Base-by-base conservation (phyloP, 1,284 basidiomycete genomes). In the Ustilago curta region DNA sequence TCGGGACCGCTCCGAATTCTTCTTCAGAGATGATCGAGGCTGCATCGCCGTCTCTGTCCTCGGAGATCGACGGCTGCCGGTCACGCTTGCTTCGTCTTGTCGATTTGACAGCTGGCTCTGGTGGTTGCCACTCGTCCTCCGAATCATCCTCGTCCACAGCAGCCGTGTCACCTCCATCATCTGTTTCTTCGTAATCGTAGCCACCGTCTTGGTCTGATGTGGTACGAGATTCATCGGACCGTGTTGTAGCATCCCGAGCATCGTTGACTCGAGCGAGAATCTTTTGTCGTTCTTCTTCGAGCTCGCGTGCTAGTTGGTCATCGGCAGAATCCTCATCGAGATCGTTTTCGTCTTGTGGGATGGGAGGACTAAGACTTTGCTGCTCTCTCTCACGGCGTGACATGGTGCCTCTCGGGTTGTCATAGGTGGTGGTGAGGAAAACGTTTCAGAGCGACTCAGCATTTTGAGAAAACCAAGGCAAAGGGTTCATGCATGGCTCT, bases 91-190 rank as follows among this genome's bases (percentile, higher is more conserved):
- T 56, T 8, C 54, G 47, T 8, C 70, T 18, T 9, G 44, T 50
- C 0, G 61, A 21, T 31, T 47, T 47, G 8, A 43, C 37, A 3
- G 58, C 50, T n/a, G 54, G 63, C 35, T 44, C 42, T 25, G 63
- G 58, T 9, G 75, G 75, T n/a, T 58, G 66, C 71, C 76, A 75
- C 52, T 76, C 74, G 52, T 75, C 77, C 31, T 51, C 67, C 9
- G 67, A 66, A 35, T 75, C 67, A 4, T 52, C 52, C 18, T 48
- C 55, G 14, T 65, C 54, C 19, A 42, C 50, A 5, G 32, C 44
- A 4, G 27, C 50, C 3, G n/a, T 37, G 25, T 40, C 48, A 0
- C 3, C 48, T 27, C 44, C 27, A 18, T 27, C 27, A 12, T 40
- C 47, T 19, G 4, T 7, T 21, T 43, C 47, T 19, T 29, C 32